Evolutionary conservation across 2,329 filamentous ascomycete genomes (phyloP).

Genomic region (Metarhizium humberi): DNA sequence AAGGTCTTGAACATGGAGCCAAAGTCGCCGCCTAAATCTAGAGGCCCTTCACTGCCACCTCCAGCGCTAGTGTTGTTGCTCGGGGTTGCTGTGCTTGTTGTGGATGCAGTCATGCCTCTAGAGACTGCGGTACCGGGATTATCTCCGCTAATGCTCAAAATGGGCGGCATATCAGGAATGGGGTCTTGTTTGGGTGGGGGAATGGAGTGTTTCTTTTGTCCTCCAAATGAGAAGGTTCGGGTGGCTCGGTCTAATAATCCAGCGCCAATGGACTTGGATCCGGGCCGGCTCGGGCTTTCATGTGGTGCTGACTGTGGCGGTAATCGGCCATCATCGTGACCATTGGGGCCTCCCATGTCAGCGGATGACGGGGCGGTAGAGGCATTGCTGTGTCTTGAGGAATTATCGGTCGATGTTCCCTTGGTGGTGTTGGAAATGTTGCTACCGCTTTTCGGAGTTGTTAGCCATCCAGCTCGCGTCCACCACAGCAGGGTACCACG

Average conservation of each 20-base stretch:
- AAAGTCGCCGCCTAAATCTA: constrained; percentile 51
- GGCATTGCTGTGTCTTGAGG: constrained; percentile 51
- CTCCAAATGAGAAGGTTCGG: constrained; percentile 51
- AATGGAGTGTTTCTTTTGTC: constrained; percentile 37
- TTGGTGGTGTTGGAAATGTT: constrained; percentile 53
- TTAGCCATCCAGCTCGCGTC: constrained; percentile 18
- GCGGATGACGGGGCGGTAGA: constrained; percentile 53
- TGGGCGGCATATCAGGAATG: constrained; percentile 27
- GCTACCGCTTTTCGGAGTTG: constrained; percentile 38
- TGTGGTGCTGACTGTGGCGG: constrained; percentile 26
- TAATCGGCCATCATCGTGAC: constrained; percentile 18
- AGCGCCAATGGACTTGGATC: constrained; percentile 38
- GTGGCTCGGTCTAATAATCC: constrained; percentile 47
- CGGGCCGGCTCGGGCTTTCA: constrained; percentile 28
- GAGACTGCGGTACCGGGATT: constrained; percentile 24
- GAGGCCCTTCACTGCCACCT: constrained; percentile 8
- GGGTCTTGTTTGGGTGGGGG: constrained; percentile 19
- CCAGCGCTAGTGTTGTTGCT: constrained; percentile 25
- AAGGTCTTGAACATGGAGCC: constrained; percentile 46
- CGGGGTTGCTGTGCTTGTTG: constrained; percentile 43
- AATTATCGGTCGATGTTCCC: constrained; percentile 49
- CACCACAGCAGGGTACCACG: not conserved
- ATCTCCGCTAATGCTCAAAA: constrained; percentile 25
- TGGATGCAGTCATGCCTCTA: constrained; percentile 45
- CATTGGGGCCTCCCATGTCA: constrained; percentile 21